A percentile compares a stretch with the other conserved stretches of the same genome.
phyloP scores from a whole-genome alignment of 139 green algal species.

The Ettlia oleoabundans region DNA sequence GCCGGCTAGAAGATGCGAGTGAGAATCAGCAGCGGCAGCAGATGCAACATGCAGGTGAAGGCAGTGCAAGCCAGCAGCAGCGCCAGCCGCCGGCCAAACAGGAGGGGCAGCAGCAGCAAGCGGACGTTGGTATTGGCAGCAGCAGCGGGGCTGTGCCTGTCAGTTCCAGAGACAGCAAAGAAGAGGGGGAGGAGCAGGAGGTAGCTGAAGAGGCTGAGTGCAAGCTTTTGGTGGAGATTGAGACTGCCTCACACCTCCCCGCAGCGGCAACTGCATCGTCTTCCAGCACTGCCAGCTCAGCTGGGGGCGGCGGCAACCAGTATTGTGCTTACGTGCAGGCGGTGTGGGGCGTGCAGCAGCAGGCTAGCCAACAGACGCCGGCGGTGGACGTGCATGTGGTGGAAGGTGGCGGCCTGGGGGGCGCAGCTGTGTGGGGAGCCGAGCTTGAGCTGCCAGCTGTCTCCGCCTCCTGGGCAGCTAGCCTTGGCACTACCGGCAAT shows the following conservation, averaged over 20 bases:
- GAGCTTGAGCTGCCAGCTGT: slow-evolving; percentile 12
- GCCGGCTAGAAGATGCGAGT: background rate
- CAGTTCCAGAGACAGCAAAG: background rate
- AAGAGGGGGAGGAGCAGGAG: background rate
- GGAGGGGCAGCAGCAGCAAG: background rate
- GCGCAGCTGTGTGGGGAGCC: slow-evolving; percentile 15
- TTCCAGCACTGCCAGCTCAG: background rate
- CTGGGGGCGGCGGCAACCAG: background rate
- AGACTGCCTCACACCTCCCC: slow-evolving; percentile 7
- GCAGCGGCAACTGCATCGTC: background rate
- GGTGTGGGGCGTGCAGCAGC: background rate
- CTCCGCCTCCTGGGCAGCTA: background rate
- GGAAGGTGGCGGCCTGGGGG: background rate
- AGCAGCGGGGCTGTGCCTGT: background rate
- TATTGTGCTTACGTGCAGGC: background rate
- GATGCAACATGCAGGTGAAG: too few species aligned
- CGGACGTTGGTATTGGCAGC: background rate
- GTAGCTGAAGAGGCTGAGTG: background rate
- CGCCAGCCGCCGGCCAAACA: background rate
- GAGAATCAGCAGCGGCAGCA: background rate
- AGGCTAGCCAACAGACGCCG: background rate
- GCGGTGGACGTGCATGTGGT: slow-evolving; percentile 6
- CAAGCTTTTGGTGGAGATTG: slow-evolving; percentile 7
- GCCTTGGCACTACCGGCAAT: background rate
- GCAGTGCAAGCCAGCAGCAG: background rate